Base-by-base conservation (phyloP, 495 filamentous ascomycete genomes). In the Elasticomyces elasticus region DNA sequence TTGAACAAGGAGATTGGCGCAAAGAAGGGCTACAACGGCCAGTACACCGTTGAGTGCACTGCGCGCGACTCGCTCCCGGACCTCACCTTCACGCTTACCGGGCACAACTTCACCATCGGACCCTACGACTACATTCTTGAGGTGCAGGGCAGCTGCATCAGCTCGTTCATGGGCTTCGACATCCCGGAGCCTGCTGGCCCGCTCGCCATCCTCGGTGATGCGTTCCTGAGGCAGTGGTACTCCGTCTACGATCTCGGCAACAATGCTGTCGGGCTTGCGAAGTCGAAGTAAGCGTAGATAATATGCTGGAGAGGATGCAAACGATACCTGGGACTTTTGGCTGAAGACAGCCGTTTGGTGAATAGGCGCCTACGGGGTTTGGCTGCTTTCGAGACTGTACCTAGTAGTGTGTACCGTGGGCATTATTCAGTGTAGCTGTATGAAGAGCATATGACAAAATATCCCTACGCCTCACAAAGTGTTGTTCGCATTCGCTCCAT, bases 1-100 rank as follows among this genome's bases (percentile, higher is more conserved):
- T 77, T 98, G 54, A 99, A 99, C 77, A 85, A 86, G 72, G 84
- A 97, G 74, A 95, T 99, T 46, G 94, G 94, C 51, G 94, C 94
- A 56, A 96, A 89, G 79, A 97, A 97, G 83, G 78, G 84, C 51
- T 97, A 79, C 72, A 91, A 85, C 64, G 94, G 94, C 55, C 94
- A 97, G 72, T 99, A 95, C 75, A 84, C 79, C 28, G 77, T 99
- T 54, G 94, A 97, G 50, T 99, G 94, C 71, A 72, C 71, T 9
- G 87, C 85, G 75, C 87, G 89, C 45, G 80, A 84, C 68, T 77
- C 72, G 44, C 81, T 97, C 25, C 87, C 90, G 50, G 87, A 97
- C 55, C 74, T 99, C 54, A 86, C 82, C 56, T 95, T 97, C 73
- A 90, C 79, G 52, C 79, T 99, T 20, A 74, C 72, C 51, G 94